Conservation (phyloP, 202 grass and related monocot genomes). For the Digitaria exilis region DNA sequence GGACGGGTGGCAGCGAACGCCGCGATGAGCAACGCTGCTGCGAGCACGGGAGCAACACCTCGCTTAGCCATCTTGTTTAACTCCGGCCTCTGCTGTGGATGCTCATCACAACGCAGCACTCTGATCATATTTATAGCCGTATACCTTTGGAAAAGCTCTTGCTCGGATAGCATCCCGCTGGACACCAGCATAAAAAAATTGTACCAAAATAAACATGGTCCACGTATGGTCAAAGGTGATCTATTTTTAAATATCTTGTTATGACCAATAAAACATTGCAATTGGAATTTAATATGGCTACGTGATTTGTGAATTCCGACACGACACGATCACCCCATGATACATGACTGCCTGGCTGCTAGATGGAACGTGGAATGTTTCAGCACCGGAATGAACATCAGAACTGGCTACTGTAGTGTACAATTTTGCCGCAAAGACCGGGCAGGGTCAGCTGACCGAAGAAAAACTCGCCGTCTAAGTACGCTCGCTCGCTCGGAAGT, state of each 20-base stretch:
- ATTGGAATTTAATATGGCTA: no score
- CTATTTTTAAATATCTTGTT: no score
- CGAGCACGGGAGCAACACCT: conserved; percentile 14
- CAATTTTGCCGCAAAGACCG: neutral
- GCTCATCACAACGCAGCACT: neutral
- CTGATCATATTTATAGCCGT: conserved; percentile 5
- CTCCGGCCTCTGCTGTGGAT: neutral
- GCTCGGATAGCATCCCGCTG: no score
- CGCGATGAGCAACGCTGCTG: neutral
- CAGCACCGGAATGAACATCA: neutral
- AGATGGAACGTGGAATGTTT: conserved; percentile 1
- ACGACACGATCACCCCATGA: no score
- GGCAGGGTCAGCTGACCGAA: neutral
- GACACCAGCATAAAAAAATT: no score
- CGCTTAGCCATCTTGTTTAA: neutral
- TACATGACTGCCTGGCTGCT: neutral
- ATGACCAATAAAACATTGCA: no score
- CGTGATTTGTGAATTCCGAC: no score
- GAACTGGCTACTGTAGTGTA: neutral
- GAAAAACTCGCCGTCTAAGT: neutral
- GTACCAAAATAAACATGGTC: no score
- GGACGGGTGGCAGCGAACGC: conserved; percentile 11
- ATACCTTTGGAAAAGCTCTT: no score
- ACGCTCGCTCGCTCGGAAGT: neutral
- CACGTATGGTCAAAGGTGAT: no score